Evolutionary conservation across 2,329 filamentous ascomycete genomes (phyloP), one percentile per base, ranked within the genome.

Genomic region (Fusarium sp.): DNA sequence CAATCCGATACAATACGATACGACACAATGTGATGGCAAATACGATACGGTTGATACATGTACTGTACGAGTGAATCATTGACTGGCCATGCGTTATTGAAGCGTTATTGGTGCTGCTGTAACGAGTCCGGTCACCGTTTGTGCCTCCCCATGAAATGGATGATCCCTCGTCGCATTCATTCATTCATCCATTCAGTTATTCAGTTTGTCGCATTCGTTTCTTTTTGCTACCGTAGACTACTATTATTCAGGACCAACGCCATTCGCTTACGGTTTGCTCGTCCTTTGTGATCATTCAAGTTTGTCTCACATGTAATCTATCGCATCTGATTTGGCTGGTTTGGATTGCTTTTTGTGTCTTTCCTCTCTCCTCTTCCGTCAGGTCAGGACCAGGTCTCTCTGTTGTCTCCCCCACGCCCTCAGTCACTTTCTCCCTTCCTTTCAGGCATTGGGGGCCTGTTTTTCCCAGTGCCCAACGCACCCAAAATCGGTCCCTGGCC

Each of bases 311-410:
- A 16, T 42, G 30, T 53, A 57, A 53, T 28, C 45, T 37, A 54
- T 63, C 49, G 45, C 41, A 60, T 46, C 25, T 53, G 62, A 59
- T 43, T 37, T 12, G 34, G 34, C 34, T 37, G 34, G 23, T 11
- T 62, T 40, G 27, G 55, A 37, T 69, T 68, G 59, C 54, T 68
- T 69, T 67, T 60, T 40, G 48, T 55, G 50, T 68, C 65, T 69
- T 65, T 59, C 46, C 64, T 68, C 66, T 68, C 59, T 55, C 49
- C 65, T 69, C 59, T 48, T 59, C 58, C 34, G 62, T 51, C 13
- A 6, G 9, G 55, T 51, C 18, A 20, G 23, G 20, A 18, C 23
- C 18, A 12, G 23, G 20, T 27, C 23, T 23, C 48, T 41, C 32
- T 20, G 32, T 54, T 59, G 18, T 40, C 47, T 48, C 64, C 65